A percentile compares a stretch with the other conserved stretches of the same genome.
These are phyloP conservation scores for Rachicladosporium sp. DNA, from an alignment of 2,329 filamentous ascomycete species.

Conservation along the genomic window DNA sequence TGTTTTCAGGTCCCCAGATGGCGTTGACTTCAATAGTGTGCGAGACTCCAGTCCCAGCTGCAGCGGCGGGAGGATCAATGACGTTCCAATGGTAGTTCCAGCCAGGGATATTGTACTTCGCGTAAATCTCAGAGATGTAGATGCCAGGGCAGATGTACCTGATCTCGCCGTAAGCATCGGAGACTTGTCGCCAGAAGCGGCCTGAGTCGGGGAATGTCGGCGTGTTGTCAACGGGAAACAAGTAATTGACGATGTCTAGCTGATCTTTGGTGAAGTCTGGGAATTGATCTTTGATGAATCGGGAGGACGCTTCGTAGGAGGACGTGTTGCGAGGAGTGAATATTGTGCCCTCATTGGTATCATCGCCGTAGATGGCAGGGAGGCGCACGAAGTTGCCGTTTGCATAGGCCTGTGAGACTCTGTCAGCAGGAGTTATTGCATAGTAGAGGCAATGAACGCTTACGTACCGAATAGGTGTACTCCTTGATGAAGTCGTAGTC, in stretches of 20 bases:
- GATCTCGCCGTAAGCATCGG: constrained; percentile 51
- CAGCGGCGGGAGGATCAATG: constrained; percentile 42
- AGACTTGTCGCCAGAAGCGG: constrained; percentile 46
- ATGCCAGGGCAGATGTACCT: constrained; percentile 53
- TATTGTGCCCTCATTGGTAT: constrained; percentile 53
- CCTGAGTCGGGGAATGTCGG: constrained; percentile 36
- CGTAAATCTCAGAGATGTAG: constrained; percentile 36
- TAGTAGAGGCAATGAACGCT: too few relatives aligned
- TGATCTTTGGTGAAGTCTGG: constrained; percentile 41
- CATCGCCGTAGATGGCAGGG: constrained; percentile 42
- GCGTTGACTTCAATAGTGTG: constrained; percentile 56
- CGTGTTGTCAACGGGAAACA: constrained; percentile 41
- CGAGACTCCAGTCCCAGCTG: constrained; percentile 47
- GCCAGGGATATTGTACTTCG: constrained; percentile 28
- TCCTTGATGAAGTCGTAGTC: constrained; percentile 39
- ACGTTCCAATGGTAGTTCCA: constrained; percentile 64
- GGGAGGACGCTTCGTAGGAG: constrained; percentile 37
- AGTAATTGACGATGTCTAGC: constrained; percentile 37
- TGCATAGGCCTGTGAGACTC: constrained; percentile 27
- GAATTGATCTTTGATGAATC: constrained; percentile 47
- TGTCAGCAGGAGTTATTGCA: too few relatives aligned
- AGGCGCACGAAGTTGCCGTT: constrained; percentile 38
- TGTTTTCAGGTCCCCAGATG: constrained; percentile 53
- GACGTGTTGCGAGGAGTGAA: constrained; percentile 42
- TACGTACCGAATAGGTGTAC: constrained; percentile 28